phyloP scores from a whole-genome alignment of 192 early-diverging fungal species.

The Rhizophagus clarus region DNA sequence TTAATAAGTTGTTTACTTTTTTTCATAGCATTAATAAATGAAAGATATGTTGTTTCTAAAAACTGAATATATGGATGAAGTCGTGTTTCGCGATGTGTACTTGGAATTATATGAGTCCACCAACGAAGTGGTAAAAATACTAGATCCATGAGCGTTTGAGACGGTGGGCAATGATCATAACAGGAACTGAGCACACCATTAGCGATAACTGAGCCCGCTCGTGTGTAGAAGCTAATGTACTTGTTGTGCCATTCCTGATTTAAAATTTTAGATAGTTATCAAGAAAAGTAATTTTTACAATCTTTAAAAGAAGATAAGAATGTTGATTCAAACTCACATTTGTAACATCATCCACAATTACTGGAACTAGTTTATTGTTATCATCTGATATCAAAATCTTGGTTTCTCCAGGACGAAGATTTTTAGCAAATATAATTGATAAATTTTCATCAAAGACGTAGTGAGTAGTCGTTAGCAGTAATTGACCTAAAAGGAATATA shows the following conservation, averaged over 20 bases:
- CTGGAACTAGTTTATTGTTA: background rate
- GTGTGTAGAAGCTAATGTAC: background rate
- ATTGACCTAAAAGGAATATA: background rate
- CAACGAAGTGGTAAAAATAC: slow-evolving; percentile 21
- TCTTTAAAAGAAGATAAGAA: background rate
- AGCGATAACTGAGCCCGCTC: background rate
- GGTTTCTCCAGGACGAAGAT: background rate
- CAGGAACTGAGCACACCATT: background rate
- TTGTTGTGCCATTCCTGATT: background rate
- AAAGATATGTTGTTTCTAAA: slow-evolving; percentile 6
- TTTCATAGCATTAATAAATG: no score
- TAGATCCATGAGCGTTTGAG: slow-evolving; percentile 17
- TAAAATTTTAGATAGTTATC: background rate
- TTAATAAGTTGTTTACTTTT: no score
- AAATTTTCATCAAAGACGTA: background rate
- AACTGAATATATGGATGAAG: slow-evolving; percentile 26
- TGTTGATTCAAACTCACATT: background rate
- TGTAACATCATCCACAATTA: background rate
- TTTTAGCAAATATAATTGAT: background rate
- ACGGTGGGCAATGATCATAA: background rate
- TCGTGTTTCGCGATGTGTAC: slow-evolving; percentile 7
- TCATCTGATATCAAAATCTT: background rate
- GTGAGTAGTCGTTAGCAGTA: background rate
- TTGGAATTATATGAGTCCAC: slow-evolving; percentile 3
- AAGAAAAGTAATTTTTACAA: background rate